Evolutionary conservation across 164 flowering plant genomes (phyloP), one percentile per base, ranked within the genome.

Genomic region (Dillenia suffruticosa): DNA sequence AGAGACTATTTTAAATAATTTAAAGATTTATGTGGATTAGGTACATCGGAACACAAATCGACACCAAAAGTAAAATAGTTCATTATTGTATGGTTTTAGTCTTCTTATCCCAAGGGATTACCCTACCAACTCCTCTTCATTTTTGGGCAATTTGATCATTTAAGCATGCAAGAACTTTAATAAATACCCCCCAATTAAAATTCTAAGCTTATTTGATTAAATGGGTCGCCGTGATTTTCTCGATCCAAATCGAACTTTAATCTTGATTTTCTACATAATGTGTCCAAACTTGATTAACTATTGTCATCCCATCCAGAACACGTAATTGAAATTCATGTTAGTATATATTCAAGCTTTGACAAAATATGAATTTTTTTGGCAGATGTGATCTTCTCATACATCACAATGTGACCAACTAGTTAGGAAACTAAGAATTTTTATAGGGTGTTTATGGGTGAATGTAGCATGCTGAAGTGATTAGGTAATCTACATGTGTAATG

Each of bases 121-220:
- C 40, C 26, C 54, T 54, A 72, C 43, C 71, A 59, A 69, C 72
- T 70, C 73, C 70, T 72, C 56, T 48, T n/a, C 54, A 51, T n/a
- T n/a, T 51, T 51, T 51, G 12, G 22, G 17, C 17, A 24, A 51
- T 17, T 17, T 15, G 9, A 11, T 24, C 15, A 51, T 15, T 17
- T 13, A 51, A 9, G 22, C 10, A 17, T n/a, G 11, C 17, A 8
- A 14, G n/a, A 17, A 51, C 54, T 15, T 13, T n/a, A 51, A 51
- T n/a, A 19, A 19, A 19, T 15, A 51, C 54, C n/a, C 10, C 13
- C 17, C 16, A 51, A 13, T 10, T 15, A 12, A 19, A 15, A 51
- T n/a, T 51, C 54, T 51, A 19, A 51, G 15, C 54, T 32, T 32
- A 19, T 19, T 32, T 5, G 40, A 32, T 32, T 32, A 32, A 32